These are phyloP conservation scores for Pseudotulostoma volvatum DNA, from an alignment of 495 filamentous ascomycete genomes.

Conservation along the genomic window DNA sequence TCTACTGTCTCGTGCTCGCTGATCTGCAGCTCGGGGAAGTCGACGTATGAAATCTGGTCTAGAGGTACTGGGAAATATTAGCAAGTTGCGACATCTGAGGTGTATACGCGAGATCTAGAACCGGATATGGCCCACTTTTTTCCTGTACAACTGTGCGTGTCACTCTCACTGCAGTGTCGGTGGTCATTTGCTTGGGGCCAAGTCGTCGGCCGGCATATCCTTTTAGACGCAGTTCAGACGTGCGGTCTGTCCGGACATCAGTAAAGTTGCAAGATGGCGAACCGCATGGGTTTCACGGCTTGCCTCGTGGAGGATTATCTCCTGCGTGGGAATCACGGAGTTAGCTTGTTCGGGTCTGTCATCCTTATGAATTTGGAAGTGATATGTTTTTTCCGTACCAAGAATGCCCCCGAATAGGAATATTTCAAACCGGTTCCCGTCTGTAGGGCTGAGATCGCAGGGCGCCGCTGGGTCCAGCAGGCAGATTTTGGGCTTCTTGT, in stretches of 20 bases:
- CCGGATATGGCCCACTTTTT: conserved; percentile 38
- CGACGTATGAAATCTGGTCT: conserved; percentile 60
- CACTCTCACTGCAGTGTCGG: conserved; percentile 88
- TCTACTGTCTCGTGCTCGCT: conserved; percentile 83
- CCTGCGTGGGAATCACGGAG: no score
- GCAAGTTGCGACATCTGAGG: neutral
- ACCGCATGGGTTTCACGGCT: conserved; percentile 7
- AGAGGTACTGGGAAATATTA: conserved; percentile 43
- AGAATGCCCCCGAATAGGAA: conserved; percentile 95
- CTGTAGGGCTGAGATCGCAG: conserved; percentile 64
- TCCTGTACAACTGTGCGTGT: conserved; percentile 78
- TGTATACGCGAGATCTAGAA: neutral
- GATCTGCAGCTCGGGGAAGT: conserved; percentile 76
- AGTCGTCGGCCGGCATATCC: conserved; percentile 78
- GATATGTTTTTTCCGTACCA: conserved; percentile 39
- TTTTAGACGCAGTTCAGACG: conserved; percentile 79
- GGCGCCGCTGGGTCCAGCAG: conserved; percentile 73
- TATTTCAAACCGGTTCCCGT: conserved; percentile 68
- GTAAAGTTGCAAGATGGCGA: neutral
- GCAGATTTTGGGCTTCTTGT: conserved; percentile 55
- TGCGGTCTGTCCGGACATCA: conserved; percentile 49
- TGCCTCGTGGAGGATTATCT: conserved; percentile 91
- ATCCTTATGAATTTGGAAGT: no score
- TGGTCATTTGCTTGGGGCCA: conserved; percentile 94
- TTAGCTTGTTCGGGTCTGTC: neutral